Evolutionary conservation across 805 yeast species (phyloP).

Genomic region (Ogataea glucozyma): DNA sequence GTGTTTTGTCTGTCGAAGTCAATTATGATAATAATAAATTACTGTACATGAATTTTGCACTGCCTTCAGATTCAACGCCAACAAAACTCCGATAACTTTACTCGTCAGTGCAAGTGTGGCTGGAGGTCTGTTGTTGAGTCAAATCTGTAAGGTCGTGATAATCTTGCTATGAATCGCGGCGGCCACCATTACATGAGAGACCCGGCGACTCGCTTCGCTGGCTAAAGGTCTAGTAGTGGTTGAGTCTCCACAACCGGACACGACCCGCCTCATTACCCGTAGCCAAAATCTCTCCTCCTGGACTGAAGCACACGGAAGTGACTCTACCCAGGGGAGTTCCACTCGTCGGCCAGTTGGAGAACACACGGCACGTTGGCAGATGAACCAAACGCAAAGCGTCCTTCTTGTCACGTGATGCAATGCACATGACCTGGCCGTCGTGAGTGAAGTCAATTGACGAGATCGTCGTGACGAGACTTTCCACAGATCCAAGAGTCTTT

Average conservation of each 20-base stretch:
- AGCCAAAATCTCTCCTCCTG: slow-evolving; percentile 78
- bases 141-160: too few species aligned
- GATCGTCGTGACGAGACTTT: slow-evolving; percentile 79
- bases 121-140: too few species aligned
- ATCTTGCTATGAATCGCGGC: too few species aligned
- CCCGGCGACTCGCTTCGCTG: too few species aligned
- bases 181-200: too few species aligned
- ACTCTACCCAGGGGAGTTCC: slow-evolving; percentile 97
- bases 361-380: slow-evolving; percentile 82
- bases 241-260: slow-evolving; percentile 84
- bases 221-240: slow-evolving; percentile 76
- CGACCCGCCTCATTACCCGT: slow-evolving; percentile 91
- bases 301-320: slow-evolving; percentile 75
- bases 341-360: slow-evolving; percentile 95
- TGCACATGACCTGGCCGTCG: slow-evolving; percentile 86
- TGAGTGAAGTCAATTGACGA: slow-evolving; percentile 71
- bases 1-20: too few species aligned
- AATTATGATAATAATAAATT: too few species aligned
- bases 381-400: slow-evolving; percentile 89
- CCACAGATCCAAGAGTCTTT: slow-evolving; percentile 65
- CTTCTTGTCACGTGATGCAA: slow-evolving; percentile 80
- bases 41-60: too few species aligned
- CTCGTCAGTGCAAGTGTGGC: too few species aligned
- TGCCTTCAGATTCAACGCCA: too few species aligned
- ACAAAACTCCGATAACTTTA: too few species aligned